phyloP scores from a whole-genome alignment of 108 stramenopile species.

The Hondaea fermentalgiana region DNA sequence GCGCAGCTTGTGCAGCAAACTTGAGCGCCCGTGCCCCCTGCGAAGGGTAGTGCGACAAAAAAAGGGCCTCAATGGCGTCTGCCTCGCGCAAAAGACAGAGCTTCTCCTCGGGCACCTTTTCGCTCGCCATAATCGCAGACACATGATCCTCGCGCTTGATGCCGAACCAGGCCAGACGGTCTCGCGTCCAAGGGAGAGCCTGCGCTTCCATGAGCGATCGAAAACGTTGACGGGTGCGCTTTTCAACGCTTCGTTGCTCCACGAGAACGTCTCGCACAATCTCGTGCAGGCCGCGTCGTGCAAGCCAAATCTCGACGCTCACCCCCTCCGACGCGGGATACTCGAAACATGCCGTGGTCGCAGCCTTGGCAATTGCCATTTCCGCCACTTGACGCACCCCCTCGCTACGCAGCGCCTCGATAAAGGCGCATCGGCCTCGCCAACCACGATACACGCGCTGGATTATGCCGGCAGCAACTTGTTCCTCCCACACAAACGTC shows the following conservation, averaged over 20 bases:
- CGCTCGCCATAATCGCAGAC: neutral
- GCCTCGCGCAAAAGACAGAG: neutral
- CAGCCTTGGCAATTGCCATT: neutral
- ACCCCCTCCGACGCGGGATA: neutral
- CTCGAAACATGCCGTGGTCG: neutral
- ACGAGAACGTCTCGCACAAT: neutral
- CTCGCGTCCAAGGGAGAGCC: neutral
- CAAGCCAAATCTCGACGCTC: neutral
- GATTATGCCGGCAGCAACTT: neutral
- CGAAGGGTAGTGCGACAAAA: neutral
- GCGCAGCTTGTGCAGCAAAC: neutral
- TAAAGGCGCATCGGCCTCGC: neutral
- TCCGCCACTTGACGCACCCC: neutral
- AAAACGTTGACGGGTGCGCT: neutral
- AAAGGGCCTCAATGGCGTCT: neutral
- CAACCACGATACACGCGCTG: slow-evolving; percentile 8
- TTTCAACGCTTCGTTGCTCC: neutral
- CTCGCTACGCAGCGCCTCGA: neutral
- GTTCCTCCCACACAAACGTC: neutral
- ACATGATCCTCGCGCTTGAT: neutral
- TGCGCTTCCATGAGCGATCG: neutral
- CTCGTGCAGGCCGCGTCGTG: neutral
- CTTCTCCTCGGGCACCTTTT: neutral
- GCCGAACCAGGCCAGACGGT: neutral
- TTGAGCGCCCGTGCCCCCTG: neutral